Conservation (phyloP, 495 filamentous ascomycete genomes). For the Darksidea phi region DNA sequence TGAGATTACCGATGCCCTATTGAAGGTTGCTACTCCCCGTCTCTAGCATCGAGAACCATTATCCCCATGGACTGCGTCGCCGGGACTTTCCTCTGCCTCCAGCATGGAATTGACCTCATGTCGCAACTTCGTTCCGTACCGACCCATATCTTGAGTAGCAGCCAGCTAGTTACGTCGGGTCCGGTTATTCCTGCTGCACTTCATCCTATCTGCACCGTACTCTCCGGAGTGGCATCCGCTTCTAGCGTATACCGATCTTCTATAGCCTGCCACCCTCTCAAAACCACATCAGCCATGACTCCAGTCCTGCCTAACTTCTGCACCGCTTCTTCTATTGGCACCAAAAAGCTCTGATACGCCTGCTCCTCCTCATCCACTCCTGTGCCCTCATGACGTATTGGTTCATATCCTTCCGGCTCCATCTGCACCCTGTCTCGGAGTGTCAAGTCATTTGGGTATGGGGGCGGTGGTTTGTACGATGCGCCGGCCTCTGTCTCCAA, state of each 20-base stretch:
- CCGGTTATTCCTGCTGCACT: too few relatives aligned
- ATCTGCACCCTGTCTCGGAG: slow-evolving; percentile 42
- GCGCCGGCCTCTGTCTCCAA: slow-evolving; percentile 19
- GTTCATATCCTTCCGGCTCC: slow-evolving; percentile 46
- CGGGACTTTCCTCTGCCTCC: too few relatives aligned
- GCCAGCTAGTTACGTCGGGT: too few relatives aligned
- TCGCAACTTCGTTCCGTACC: too few relatives aligned
- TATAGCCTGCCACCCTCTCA: slow-evolving; percentile 47
- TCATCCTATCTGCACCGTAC: neutral
- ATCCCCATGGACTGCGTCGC: too few relatives aligned
- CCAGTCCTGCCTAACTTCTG: slow-evolving; percentile 40
- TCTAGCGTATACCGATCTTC: slow-evolving; percentile 16
- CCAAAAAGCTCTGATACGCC: slow-evolving; percentile 45
- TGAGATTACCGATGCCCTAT: too few relatives aligned
- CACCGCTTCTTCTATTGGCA: slow-evolving; percentile 46
- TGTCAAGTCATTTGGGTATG: slow-evolving; percentile 41
- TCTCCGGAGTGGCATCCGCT: neutral
- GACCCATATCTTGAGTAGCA: too few relatives aligned
- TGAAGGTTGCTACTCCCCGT: too few relatives aligned
- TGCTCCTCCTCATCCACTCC: slow-evolving; percentile 50
- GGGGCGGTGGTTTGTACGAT: slow-evolving; percentile 36
- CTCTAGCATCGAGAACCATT: too few relatives aligned
- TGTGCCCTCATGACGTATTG: slow-evolving; percentile 45
- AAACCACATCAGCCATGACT: slow-evolving; percentile 43
- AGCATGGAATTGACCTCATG: too few relatives aligned